Conservation (phyloP, 2,329 filamentous ascomycete species). For the Clonostachys sp. region DNA sequence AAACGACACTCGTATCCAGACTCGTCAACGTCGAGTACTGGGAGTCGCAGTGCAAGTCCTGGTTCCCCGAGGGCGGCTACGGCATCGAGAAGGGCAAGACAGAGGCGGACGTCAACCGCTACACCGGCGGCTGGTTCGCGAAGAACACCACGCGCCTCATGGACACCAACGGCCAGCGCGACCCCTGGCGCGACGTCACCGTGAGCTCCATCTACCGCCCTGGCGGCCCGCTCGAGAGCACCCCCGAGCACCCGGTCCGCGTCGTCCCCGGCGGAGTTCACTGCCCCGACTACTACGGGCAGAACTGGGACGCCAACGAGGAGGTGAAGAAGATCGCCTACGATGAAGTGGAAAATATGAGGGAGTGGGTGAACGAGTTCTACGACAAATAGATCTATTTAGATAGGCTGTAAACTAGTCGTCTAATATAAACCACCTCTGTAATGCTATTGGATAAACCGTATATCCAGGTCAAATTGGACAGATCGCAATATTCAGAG, state of each 20-base stretch:
- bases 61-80: conserved; percentile 48
- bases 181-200: conserved; percentile 53
- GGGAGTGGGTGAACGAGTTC: too few species aligned
- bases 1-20: conserved; percentile 44
- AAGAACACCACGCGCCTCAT: conserved; percentile 48
- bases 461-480: too few species aligned
- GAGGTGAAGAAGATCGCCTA: too few species aligned
- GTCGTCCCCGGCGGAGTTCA: conserved; percentile 50
- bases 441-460: too few species aligned
- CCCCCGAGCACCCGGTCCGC: conserved; percentile 39
- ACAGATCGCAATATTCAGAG: too few species aligned
- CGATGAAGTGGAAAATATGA: too few species aligned
- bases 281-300: conserved; percentile 20
- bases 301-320: too few species aligned
- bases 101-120: conserved; percentile 41
- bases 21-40: conserved; percentile 46
- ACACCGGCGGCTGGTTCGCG: conserved; percentile 51
- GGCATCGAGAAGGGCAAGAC: conserved; percentile 47
- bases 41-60: conserved; percentile 48
- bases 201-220: conserved; percentile 48
- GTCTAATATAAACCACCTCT: too few species aligned
- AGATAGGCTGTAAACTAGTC: too few species aligned
- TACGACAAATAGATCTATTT: too few species aligned
- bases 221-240: conserved; percentile 45
- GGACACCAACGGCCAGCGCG: conserved; percentile 53